Evolutionary conservation across 495 filamentous ascomycete species (phyloP), one percentile per base, ranked within the genome.

Genomic region (Podospora australis): DNA sequence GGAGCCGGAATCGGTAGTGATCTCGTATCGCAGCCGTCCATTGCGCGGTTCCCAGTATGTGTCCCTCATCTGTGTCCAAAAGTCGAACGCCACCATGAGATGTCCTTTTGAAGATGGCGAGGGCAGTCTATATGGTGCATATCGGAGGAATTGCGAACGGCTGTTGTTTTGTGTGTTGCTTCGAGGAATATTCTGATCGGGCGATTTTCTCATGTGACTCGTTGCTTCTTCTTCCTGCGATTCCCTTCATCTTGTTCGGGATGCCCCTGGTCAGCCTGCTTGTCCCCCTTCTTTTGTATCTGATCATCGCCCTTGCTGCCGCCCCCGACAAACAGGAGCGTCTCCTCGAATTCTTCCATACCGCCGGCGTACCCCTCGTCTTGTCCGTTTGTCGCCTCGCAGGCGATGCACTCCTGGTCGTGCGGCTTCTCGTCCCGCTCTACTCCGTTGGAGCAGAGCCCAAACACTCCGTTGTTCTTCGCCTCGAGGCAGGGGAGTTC

Each of bases 331-430:
- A 43, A 43, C 2, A 32, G 21, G 23, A 30, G 22, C 21, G 30
- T 32, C 22, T 50, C 39, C 25, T 53, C 49, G n/a, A n/a, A n/a
- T 10, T 53, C 46, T 41, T 54, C 65, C 50, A 55, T 59, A 47
- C 59, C 65, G 47, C 54, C 52, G 25, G 36, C 54, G 51, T 59
- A 60, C 36, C 63, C 63, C 49, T 66, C 65, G 40, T 66, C 59
- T 17, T 48, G 54, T 42, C 59, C 54, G 17, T 51, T 39, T 43
- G 44, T 54, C 35, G 56, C 60, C 28, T 46, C 48, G 45, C 65
- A 68, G n/a, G 42, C 38, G 25, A 60, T 56, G 57, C 65, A 68
- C 44, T 68, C 65, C 35, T 65, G 65, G 50, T 68, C 65, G 51
- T 63, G 65, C 2, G 23, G 4, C 46, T 68, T 64, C 35, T 61